phyloP scores from a whole-genome alignment of 192 early-diverging fungal species.

The Umbelopsis sp. region DNA sequence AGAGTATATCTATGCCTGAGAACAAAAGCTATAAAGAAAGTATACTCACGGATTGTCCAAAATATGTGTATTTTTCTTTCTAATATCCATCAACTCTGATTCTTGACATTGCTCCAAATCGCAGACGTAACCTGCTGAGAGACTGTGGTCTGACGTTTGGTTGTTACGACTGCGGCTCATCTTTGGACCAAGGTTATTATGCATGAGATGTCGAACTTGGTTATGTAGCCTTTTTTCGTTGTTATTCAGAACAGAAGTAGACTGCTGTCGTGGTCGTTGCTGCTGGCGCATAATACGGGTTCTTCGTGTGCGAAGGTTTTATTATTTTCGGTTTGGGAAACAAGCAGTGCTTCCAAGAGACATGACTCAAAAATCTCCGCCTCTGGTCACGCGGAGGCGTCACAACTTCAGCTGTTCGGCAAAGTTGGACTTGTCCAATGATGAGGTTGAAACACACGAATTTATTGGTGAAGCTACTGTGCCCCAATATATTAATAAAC shows the following conservation, averaged over 20 bases:
- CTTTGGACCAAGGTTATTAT: constrained; percentile 9
- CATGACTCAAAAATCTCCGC: constrained; percentile 15
- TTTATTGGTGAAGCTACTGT: background rate
- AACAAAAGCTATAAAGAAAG: background rate
- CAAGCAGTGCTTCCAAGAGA: background rate
- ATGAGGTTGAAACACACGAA: background rate
- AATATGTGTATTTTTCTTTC: background rate
- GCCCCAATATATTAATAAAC: background rate
- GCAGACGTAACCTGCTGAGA: constrained; percentile 3
- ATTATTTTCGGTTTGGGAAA: constrained; percentile 6
- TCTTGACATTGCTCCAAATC: constrained; percentile 7
- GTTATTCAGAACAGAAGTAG: constrained; percentile 1
- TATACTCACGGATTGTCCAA: background rate
- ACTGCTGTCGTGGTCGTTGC: constrained; percentile 1
- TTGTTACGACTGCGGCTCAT: constrained; percentile 10
- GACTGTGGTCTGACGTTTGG: background rate
- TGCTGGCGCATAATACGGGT: background rate
- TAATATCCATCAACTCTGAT: constrained; percentile 1
- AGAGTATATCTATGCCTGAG: background rate
- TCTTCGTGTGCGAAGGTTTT: background rate
- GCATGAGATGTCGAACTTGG: constrained; percentile 12
- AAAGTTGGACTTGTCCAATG: background rate
- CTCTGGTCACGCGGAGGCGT: constrained; percentile 13
- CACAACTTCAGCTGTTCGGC: background rate
- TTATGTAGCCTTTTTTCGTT: background rate